phyloP scores from a whole-genome alignment of 257 asterid genomes.

The Scutellaria barbata region DNA sequence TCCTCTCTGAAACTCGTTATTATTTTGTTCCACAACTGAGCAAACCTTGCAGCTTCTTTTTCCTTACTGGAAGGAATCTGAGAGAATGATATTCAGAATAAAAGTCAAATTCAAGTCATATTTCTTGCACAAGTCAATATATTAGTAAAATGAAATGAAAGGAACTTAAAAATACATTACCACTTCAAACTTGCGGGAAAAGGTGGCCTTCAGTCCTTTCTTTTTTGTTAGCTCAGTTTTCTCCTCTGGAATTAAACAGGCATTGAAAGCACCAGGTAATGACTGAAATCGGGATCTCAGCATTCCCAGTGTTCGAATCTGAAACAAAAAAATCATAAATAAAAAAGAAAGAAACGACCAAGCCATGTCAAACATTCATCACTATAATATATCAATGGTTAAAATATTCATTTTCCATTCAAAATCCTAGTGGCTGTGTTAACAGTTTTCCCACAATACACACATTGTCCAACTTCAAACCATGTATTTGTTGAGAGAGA shows the following conservation, averaged over 20 bases:
- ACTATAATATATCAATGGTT: neutral
- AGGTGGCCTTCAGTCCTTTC: conserved; percentile 95
- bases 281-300: conserved; percentile 91
- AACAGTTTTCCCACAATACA: conserved; percentile 5
- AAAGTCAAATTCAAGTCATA: conserved; percentile 24
- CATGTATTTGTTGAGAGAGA: conserved; percentile 5
- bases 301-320: conserved; percentile 98
- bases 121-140: conserved; percentile 11
- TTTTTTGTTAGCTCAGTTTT: conserved; percentile 69
- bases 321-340: conserved; percentile 32
- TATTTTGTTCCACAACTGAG: conserved; percentile 98
- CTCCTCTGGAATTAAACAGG: conserved; percentile 89
- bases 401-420: conserved; percentile 13
- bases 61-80: conserved; percentile 87
- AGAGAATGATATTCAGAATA: conserved; percentile 32
- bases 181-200: conserved; percentile 86
- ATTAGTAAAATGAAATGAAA: conserved; percentile 27
- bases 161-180: conserved; percentile 43
- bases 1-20: conserved; percentile 98
- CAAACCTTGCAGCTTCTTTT: conserved; percentile 96
- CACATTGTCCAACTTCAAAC: conserved; percentile 7
- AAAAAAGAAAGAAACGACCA: conserved; percentile 7
- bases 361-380: conserved; percentile 25
- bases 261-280: conserved; percentile 93
- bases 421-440: conserved; percentile 1